Conservation (phyloP, 495 filamentous ascomycete species). For the Hypoxylon lenormandii region DNA sequence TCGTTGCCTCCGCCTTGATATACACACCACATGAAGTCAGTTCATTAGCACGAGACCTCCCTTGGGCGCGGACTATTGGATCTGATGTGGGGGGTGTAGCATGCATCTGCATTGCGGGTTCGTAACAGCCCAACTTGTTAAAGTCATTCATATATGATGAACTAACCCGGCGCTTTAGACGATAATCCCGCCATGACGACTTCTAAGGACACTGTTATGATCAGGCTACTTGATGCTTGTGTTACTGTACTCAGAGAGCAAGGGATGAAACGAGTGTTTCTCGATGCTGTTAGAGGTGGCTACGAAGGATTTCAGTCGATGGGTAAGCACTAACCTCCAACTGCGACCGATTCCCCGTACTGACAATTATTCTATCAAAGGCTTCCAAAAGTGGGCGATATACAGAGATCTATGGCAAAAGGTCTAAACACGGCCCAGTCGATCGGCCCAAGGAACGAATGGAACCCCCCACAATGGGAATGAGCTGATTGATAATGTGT, state of each 20-base stretch:
- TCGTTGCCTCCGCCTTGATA: conserved; percentile 68
- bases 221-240: conserved; percentile 61
- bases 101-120: conserved; percentile 69
- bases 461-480: conserved; percentile 15
- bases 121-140: conserved; percentile 17
- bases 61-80: conserved; percentile 68
- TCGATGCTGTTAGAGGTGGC: conserved; percentile 60
- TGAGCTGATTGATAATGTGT: conserved; percentile 8
- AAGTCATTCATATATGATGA: conserved; percentile 10
- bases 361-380: conserved; percentile 42
- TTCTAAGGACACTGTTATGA: conserved; percentile 59
- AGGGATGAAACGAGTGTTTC: conserved; percentile 58
- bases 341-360: background rate
- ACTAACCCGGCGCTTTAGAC: conserved; percentile 47
- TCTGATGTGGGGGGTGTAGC: conserved; percentile 70
- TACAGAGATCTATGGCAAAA: conserved; percentile 63
- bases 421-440: conserved; percentile 36
- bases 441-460: conserved; percentile 6
- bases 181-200: conserved; percentile 51
- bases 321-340: conserved; percentile 50
- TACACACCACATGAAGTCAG: conserved; percentile 66
- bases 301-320: conserved; percentile 61
- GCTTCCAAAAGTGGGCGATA: conserved; percentile 64
- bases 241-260: conserved; percentile 53
- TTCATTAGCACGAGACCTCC: conserved; percentile 66